Evolutionary conservation across 768 basidiomycete species (phyloP).

Genomic region (Auricularia auricula-judae): DNA sequence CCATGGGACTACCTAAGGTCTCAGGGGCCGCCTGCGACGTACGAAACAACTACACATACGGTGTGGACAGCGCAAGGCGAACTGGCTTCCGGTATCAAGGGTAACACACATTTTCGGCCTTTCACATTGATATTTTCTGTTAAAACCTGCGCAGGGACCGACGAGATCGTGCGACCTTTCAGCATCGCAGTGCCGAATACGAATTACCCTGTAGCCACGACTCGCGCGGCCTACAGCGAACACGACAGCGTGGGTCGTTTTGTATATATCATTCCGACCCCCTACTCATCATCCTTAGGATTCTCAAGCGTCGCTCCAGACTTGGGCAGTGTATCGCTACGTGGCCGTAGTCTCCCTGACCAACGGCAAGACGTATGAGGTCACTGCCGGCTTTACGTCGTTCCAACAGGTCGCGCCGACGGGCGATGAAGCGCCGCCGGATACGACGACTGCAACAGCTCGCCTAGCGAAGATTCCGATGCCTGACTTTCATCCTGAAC

Average conservation of each 20-base stretch:
- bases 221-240: background rate
- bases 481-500: background rate
- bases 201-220: background rate
- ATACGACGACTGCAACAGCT: background rate
- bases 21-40: too few relatives aligned
- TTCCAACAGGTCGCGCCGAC: background rate
- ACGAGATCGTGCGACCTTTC: background rate
- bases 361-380: background rate
- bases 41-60: too few relatives aligned
- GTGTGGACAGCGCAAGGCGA: too few relatives aligned
- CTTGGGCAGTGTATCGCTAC: background rate
- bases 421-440: background rate
- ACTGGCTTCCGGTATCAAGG: too few relatives aligned
- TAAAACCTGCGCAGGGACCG: too few relatives aligned
- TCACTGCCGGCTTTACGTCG: background rate
- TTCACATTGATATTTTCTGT: too few relatives aligned
- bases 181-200: background rate
- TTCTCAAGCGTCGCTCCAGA: background rate
- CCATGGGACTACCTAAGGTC: too few relatives aligned
- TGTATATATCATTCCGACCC: background rate
- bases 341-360: background rate
- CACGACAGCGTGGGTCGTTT: background rate
- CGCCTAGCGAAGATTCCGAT: background rate
- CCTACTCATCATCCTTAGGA: background rate
- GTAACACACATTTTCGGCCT: too few relatives aligned